Evolutionary conservation across 2,329 filamentous ascomycete genomes (phyloP).

Genomic region (Alternaria burnsii): DNA sequence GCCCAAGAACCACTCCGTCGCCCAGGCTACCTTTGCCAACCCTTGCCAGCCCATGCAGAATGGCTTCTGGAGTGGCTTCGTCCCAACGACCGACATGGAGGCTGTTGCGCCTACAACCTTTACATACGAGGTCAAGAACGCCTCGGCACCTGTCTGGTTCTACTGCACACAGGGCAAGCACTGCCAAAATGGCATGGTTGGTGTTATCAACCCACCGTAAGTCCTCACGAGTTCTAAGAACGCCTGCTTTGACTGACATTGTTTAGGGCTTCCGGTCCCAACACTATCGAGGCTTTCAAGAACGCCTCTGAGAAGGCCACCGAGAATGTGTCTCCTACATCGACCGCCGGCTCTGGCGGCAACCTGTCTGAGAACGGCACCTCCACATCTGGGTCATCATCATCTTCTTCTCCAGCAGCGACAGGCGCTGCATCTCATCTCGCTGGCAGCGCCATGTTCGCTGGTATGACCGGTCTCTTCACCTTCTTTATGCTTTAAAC

Average conservation of each 20-base stretch:
- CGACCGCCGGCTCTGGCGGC: constrained; percentile 37
- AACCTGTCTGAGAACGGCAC: constrained; percentile 33
- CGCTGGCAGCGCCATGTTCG: constrained; percentile 34
- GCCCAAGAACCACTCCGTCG: constrained; percentile 52
- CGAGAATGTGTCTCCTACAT: constrained; percentile 35
- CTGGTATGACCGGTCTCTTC: constrained; percentile 40
- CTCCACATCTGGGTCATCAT: constrained; percentile 19
- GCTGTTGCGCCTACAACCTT: constrained; percentile 40
- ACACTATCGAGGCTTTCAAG: constrained; percentile 37
- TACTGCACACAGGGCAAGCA: constrained; percentile 53
- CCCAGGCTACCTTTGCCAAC: constrained; percentile 44
- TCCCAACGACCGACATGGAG: constrained; percentile 37
- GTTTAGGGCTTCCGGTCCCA: constrained; percentile 28
- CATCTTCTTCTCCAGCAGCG: constrained; percentile 19
- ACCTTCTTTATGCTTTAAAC: constrained; percentile 44
- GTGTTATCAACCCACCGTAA: constrained; percentile 52
- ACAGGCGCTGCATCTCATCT: constrained; percentile 41
- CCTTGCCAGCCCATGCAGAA: constrained; percentile 46
- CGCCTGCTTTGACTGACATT: constrained; percentile 19
- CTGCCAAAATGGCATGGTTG: constrained; percentile 52
- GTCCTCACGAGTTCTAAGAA: constrained; percentile 10
- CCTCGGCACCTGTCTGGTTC: constrained; percentile 50
- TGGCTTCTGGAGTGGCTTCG: constrained; percentile 52
- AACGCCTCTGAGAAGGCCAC: constrained; percentile 30
- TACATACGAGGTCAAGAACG: constrained; percentile 46